These are phyloP conservation scores for Spizellomyces punctatus DNA, from an alignment of 192 early-diverging fungal species.

Conservation along the genomic window DNA sequence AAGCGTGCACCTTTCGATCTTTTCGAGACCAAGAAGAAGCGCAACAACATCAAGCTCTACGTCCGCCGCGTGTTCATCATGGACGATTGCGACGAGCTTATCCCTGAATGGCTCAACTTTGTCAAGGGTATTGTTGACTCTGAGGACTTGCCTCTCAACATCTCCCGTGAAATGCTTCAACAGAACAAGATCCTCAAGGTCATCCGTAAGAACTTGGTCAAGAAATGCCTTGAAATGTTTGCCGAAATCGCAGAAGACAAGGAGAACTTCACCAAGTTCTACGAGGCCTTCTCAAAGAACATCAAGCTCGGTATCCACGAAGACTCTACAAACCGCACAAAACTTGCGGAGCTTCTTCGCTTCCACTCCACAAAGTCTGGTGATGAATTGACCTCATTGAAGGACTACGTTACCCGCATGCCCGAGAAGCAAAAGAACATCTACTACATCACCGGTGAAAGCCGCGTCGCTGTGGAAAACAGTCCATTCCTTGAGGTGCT, in stretches of 20 bases:
- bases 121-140: slow-evolving; percentile 99
- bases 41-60: slow-evolving; percentile 99
- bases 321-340: slow-evolving; percentile 94
- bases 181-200: slow-evolving; percentile 99
- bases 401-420: slow-evolving; percentile 99
- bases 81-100: slow-evolving; percentile 99
- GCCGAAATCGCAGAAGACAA: slow-evolving; percentile 96
- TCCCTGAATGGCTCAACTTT: slow-evolving; percentile 99
- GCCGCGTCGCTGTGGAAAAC: slow-evolving; percentile 90
- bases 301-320: slow-evolving; percentile 99
- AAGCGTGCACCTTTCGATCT: slow-evolving; percentile 96
- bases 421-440: slow-evolving; percentile 99
- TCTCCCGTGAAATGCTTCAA: slow-evolving; percentile 99
- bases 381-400: slow-evolving; percentile 96
- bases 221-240: slow-evolving; percentile 99
- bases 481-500: slow-evolving; percentile 98
- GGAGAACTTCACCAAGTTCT: slow-evolving; percentile 99
- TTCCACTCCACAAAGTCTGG: slow-evolving; percentile 99
- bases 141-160: slow-evolving; percentile 99
- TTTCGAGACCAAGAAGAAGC: slow-evolving; percentile 99
- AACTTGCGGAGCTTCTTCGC: slow-evolving; percentile 96
- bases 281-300: slow-evolving; percentile 99
- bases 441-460: slow-evolving; percentile 97
- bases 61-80: slow-evolving; percentile 99
- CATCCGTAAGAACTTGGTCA: slow-evolving; percentile 98